Percentiles rank a stretch among this genome's conserved stretches.
Conservation (phyloP, 2,329 filamentous ascomycete species). For the Exophiala spinifera region DNA sequence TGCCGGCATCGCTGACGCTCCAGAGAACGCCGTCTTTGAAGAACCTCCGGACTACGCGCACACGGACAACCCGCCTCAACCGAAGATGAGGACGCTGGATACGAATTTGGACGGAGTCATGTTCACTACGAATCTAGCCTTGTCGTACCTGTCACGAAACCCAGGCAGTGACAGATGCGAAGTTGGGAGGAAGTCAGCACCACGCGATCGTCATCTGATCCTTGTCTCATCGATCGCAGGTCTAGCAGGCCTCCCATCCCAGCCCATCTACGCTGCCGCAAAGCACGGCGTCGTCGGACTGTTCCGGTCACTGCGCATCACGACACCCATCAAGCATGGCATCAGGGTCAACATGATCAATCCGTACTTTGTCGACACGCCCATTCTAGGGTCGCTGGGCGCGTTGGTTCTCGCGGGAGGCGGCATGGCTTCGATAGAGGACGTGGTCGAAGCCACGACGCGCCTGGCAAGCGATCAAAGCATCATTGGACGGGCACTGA, state of each 20-base stretch:
- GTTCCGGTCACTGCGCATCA: conserved; percentile 57
- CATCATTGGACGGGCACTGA: conserved; percentile 57
- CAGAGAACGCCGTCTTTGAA: conserved; percentile 44
- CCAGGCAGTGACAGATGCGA: conserved; percentile 42
- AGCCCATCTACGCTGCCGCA: conserved; percentile 56
- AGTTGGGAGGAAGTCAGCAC: conserved; percentile 27
- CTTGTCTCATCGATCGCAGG: conserved; percentile 63
- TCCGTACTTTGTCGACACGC: conserved; percentile 65
- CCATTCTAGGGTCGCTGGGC: conserved; percentile 51
- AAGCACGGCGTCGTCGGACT: conserved; percentile 67
- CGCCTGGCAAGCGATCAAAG: conserved; percentile 58
- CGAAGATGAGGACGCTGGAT: conserved; percentile 54
- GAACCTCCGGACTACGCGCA: conserved; percentile 35
- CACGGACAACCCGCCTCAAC: conserved; percentile 36
- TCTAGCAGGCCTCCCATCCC: conserved; percentile 39
- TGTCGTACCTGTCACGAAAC: conserved; percentile 49
- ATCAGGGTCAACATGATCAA: conserved; percentile 64
- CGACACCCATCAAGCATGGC: conserved; percentile 46
- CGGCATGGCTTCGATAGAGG: conserved; percentile 51
- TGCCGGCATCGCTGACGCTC: conserved; percentile 56
- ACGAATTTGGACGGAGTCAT: conserved; percentile 63
- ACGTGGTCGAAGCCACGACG: conserved; percentile 64
- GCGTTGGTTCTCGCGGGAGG: conserved; percentile 56
- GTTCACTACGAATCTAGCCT: conserved; percentile 63
- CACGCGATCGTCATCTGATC: conserved; percentile 59